Percentiles rank a stretch among this genome's conserved stretches.
These are phyloP conservation scores for Scopulariopsis brevicaulis DNA, from an alignment of 2,329 filamentous ascomycete genomes.

Conservation along the genomic window DNA sequence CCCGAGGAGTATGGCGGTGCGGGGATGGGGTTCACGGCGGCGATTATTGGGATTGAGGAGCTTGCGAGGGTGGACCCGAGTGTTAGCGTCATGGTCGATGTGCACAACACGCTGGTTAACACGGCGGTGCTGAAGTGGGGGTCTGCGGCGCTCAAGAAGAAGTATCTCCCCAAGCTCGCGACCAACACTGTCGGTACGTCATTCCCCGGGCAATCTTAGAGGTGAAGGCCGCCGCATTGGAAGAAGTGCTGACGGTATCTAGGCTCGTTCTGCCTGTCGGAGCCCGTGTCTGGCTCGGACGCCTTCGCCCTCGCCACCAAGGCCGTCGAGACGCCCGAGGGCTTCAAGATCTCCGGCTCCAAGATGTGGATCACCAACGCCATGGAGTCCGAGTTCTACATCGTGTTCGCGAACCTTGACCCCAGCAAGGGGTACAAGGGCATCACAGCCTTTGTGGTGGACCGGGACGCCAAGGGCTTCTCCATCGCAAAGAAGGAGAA, in stretches of 20 bases:
- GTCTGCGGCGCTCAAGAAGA: constrained; percentile 64
- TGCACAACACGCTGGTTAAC: constrained; percentile 97
- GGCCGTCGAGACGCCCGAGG: constrained; percentile 69
- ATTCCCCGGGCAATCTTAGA: neutral
- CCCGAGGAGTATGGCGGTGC: constrained; percentile 94
- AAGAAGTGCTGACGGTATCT: neutral
- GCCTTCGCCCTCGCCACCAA: constrained; percentile 92
- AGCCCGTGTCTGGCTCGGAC: constrained; percentile 87
- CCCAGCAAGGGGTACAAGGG: constrained; percentile 90
- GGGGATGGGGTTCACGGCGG: constrained; percentile 97
- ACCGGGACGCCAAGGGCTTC: constrained; percentile 83
- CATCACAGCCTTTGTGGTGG: constrained; percentile 90
- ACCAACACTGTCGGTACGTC: constrained; percentile 63
- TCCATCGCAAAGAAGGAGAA: constrained; percentile 99
- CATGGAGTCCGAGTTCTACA: constrained; percentile 87
- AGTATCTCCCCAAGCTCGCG: constrained; percentile 80
- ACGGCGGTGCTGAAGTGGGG: constrained; percentile 83
- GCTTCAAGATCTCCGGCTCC: constrained; percentile 78
- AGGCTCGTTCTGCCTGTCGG: constrained; percentile 80
- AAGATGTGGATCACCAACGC: constrained; percentile 99
- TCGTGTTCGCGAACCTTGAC: constrained; percentile 95
- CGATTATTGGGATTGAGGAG: constrained; percentile 95
- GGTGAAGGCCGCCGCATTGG: no score
- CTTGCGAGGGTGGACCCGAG: constrained; percentile 87
- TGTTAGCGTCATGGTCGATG: constrained; percentile 89